Evolutionary conservation across 371 early-diverging fungal species (phyloP), one percentile per base, ranked within the genome.

Genomic region (Blakeslea trispora): DNA sequence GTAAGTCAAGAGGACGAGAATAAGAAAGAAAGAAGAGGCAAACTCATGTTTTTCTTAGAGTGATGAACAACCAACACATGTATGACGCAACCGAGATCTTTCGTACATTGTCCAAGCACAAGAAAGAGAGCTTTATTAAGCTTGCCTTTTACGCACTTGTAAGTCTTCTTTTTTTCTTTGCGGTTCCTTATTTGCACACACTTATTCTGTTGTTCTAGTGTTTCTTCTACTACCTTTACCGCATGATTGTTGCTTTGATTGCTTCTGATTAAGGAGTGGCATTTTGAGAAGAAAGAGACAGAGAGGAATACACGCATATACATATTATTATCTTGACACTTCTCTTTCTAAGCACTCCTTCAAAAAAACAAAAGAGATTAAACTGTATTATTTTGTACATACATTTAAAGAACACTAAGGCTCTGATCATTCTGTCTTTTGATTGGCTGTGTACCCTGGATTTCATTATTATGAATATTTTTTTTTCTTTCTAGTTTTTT

Each of bases 11-110:
- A 15, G 28, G n/a, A n/a, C n/a, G n/a, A n/a, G n/a, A n/a, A n/a
- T n/a, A 24, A 9, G 40, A 8, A 34, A 48, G 24, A 18, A 19
- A 6, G 22, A 31, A 24, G 3, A 28, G 9, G 47, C 17, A 15
- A 48, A 39, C n/a, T 48, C 18, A 47, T 46, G 22, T n/a, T 24
- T n/a, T 35, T n/a, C 14, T 9, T 60, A 91, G 91, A 72, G 76
- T 92, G 24, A 65, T 83, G 44, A 83, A 86, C 62, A 77, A 81
- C 61, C 78, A 83, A 61, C 94, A 95, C 73, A 86, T 90, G 83
- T 93, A 87, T 69, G 97, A 96, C 68, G 91, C 95, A 3, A 95
- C 95, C 34, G 94, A 93, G 69, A 93, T 96, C 56, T 96, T 96
- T 81, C 85, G 95, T 57, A 93, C 93, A 9, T 67, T 95, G 50